Base-by-base conservation (phyloP, 257 asterid species). In the Plantago major region DNA sequence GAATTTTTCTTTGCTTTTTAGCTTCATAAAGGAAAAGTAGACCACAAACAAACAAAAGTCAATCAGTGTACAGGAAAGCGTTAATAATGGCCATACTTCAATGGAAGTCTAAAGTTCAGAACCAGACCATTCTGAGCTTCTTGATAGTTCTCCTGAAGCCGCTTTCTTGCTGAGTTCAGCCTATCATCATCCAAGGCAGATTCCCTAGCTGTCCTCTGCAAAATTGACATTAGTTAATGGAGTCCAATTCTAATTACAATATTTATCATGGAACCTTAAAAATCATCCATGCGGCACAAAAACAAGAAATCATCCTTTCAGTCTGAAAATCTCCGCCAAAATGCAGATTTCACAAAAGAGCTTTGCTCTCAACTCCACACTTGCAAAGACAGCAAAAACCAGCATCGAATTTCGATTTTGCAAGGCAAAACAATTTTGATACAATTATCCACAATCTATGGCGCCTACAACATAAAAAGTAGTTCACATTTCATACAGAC, bases 131-230 rank as follows among this genome's bases (percentile, higher is more conserved):
- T 93, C 66, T 93, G 68, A 67, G 95, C 95, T 75, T 93, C 99
- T 87, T 93, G 96, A 75, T 93, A 93, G 74, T 87, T 93, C 83
- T 89, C 97, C n/a, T 87, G 99, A 75, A 93, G 97, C 78, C 99
- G 75, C 78, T 71, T 82, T 55, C 97, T 79, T 4, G 99, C 95
- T 33, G 96, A 81, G 73, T 86, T 83, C 64, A 92, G 73, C 82
- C 65, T 89, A 62, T 83, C 99, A 54, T 81, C 79, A 61, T 93
- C 99, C 28, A 79, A 57, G 30, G 37, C 70, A 4, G 93, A n/a
- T 55, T 89, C 96, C 76, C 69, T 78, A 17, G 67, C 85, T 15
- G 72, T 80, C 74, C 89, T 89, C 99, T 93, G 95, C 80, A 79
- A 66, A 78, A 33, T 65, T 58, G 47, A 63, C 55, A 66, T 74